Conservation (phyloP, 2,329 filamentous ascomycete species). For the Stachybotrys chartarum region DNA sequence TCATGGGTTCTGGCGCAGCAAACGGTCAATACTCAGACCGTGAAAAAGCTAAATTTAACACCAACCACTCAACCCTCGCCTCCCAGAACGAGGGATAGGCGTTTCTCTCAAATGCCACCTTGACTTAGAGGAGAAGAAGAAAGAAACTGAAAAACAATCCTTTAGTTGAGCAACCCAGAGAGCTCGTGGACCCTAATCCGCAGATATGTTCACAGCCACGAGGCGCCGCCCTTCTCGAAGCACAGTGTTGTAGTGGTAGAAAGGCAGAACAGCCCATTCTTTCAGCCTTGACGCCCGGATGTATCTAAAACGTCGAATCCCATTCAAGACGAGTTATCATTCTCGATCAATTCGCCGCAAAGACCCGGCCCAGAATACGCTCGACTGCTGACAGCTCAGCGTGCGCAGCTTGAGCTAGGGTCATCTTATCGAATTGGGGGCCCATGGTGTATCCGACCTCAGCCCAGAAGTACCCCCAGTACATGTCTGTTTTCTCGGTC, state of each 20-base stretch:
- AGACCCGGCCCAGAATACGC: conserved; percentile 36
- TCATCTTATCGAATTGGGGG: conserved; percentile 37
- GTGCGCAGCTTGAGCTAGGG: conserved; percentile 36
- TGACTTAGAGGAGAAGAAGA: too few species aligned
- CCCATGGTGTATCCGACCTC: conserved; percentile 36
- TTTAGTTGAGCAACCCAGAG: background rate
- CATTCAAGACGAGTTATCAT: background rate
- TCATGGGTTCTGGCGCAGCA: background rate
- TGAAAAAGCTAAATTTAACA: background rate
- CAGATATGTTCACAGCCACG: too few species aligned
- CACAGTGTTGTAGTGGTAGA: too few species aligned
- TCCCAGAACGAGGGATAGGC: background rate
- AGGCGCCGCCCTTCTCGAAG: too few species aligned
- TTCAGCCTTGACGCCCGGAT: too few species aligned
- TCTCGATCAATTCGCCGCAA: conserved; percentile 11
- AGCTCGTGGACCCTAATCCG: background rate
- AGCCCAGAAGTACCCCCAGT: conserved; percentile 47
- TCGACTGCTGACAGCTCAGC: conserved; percentile 44
- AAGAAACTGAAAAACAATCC: background rate
- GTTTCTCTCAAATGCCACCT: background rate
- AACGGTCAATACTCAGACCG: background rate
- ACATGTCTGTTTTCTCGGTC: conserved; percentile 26
- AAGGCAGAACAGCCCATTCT: too few species aligned
- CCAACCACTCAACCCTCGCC: background rate
- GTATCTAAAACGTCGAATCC: background rate